Evolutionary conservation across 805 yeast species (phyloP), one percentile per base, ranked within the genome.

Genomic region (Saccharomycopsis schoenii): DNA sequence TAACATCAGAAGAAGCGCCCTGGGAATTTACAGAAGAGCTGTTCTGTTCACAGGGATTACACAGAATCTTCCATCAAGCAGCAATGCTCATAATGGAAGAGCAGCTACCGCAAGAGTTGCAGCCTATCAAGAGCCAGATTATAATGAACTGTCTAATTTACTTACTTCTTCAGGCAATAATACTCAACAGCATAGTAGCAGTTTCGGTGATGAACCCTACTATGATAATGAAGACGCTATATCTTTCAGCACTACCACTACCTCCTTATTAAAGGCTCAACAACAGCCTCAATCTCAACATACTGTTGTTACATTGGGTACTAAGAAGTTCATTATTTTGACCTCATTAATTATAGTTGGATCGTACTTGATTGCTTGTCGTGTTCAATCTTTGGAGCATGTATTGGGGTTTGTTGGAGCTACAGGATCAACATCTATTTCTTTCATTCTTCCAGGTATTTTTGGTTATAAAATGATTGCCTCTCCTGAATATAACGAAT

Each of bases 341-440:
- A 81, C 85, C 0, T 62, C 75, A 1, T 56, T 67, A 2, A 75
- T 82, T 37, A 75, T 91, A 58, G 43, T 78, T 0, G 67, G 77
- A 5, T 83, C 90, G 56, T 90, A 86, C 69, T 60, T 75, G 0
- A 75, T 86, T 10, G 94, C 97, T 0, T 73, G 85, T 41, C 71
- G 82, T 2, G 85, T 91, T 37, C 75, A 75, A 14, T 89, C 96
- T 0, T 81, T 91, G 66, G 96, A 93, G 34, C 80, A 85, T 56
- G 92, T 92, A 14, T 75, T 91, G 66, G 91, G 96, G 1, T 76
- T 91, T 65, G 96, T 91, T 3, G 97, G 97, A 1, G 88, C 97
- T 0, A 90, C 97, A 0, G 97, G 97, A 0, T 89, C 96, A 0
- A 91, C 97, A 0, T 83, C 96, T 4, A 90, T 92, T 58, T 90